Percentiles rank a stretch among this genome's conserved stretches.
Conservation (phyloP, 1,284 basidiomycete genomes). For the Leccinum angustisporum region DNA sequence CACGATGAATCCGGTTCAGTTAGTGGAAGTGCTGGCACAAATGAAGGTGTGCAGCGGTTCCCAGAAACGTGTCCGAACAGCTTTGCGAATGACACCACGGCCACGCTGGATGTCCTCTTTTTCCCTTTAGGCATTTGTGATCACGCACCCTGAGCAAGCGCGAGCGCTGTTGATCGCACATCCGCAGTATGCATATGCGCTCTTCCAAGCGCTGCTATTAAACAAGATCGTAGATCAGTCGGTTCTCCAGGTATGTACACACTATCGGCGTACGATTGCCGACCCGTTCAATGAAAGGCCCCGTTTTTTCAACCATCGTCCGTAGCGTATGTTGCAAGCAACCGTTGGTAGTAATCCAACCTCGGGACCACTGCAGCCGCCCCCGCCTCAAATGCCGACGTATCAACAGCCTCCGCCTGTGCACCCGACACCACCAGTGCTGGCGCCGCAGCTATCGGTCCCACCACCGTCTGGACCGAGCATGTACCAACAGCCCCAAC, state of each 20-base stretch:
- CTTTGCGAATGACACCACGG: conserved; percentile 27
- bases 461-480: conserved; percentile 35
- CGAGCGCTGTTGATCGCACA: conserved; percentile 76
- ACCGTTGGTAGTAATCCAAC: conserved; percentile 25
- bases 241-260: conserved; percentile 63
- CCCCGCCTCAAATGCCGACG: conserved; percentile 33
- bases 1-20: conserved; percentile 78
- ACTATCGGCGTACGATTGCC: conserved; percentile 13
- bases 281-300: conserved; percentile 10
- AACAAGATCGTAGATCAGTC: conserved; percentile 93
- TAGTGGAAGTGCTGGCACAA: conserved; percentile 94
- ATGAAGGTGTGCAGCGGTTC: conserved; percentile 78
- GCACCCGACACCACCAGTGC: conserved; percentile 38
- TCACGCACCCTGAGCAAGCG: conserved; percentile 90
- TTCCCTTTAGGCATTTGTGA: conserved; percentile 73
- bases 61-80: conserved; percentile 23
- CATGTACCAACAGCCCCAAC: conserved; percentile 38
- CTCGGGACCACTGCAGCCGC: conserved; percentile 30
- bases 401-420: conserved; percentile 38
- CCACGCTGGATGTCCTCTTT: conserved; percentile 7
- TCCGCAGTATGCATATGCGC: conserved; percentile 93
- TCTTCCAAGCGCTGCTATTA: conserved; percentile 93
- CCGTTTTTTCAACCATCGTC: conserved; percentile 19
- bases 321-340: conserved; percentile 36
- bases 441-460: conserved; percentile 34